Conservation (phyloP, 306 rosid genomes). For the Ormosia emarginata region DNA sequence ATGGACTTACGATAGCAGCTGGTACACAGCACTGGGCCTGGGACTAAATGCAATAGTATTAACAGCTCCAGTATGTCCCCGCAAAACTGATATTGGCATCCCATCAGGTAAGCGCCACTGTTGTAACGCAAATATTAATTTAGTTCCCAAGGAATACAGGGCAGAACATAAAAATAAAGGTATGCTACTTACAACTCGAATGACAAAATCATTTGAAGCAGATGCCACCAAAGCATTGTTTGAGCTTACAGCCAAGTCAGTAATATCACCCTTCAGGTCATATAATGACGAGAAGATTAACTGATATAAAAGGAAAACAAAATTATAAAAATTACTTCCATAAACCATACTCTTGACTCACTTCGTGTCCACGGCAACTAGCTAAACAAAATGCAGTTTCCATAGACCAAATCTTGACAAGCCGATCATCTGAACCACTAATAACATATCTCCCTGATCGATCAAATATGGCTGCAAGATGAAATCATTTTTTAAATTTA, state of each 20-base stretch:
- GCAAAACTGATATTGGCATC: conserved; percentile 77
- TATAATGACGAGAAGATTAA: conserved; percentile 18
- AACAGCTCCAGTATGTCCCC: conserved; percentile 84
- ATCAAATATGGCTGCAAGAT: conserved; percentile 85
- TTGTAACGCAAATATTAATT: conserved; percentile 26
- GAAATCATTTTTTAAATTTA: conserved; percentile 22
- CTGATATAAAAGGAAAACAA: conserved; percentile 10
- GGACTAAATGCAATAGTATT: conserved; percentile 92
- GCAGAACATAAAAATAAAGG: not conserved
- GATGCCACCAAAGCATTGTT: conserved; percentile 90
- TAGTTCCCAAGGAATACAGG: conserved; percentile 17
- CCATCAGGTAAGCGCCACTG: conserved; percentile 98
- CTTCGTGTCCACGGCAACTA: conserved; percentile 94
- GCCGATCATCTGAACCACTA: conserved; percentile 91
- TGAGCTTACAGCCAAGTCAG: conserved; percentile 65
- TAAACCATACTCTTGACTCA: conserved; percentile 42
- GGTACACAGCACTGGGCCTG: conserved; percentile 54
- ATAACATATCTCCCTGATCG: conserved; percentile 86
- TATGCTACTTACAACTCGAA: conserved; percentile 79
- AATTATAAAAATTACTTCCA: conserved; percentile 15
- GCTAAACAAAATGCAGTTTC: conserved; percentile 90
- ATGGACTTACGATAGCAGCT: conserved; percentile 75
- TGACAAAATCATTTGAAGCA: conserved; percentile 83
- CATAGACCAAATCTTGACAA: conserved; percentile 96
- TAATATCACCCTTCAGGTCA: conserved; percentile 72